Evolutionary conservation across 1,284 basidiomycete genomes (phyloP), one percentile per base, ranked within the genome.

Genomic region (Apiotrichum gracile): DNA sequence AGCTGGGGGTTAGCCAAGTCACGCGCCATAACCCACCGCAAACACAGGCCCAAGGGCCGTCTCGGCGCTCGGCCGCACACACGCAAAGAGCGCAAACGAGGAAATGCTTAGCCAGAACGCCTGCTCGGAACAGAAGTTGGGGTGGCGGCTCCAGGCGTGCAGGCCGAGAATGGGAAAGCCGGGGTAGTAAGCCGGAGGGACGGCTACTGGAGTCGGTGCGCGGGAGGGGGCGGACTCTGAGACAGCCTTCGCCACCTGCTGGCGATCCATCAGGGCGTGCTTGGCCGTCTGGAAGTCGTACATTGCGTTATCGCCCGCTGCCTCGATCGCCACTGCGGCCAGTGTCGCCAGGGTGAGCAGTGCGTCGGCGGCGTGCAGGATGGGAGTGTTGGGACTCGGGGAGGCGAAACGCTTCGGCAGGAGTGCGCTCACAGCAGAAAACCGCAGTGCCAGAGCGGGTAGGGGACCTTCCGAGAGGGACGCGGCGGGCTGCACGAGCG

Each of bases 81-180:
- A 58, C 54, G 19, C 49, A 51, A 43, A 52, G 33, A 64, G 54
- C 13, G 65, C 69, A 41, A 73, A 71, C 46, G 72, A 55, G 13
- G 67, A 71, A 57, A 76, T 75, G 13, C 66, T 57, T 59, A 91
- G 84, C 91, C 91, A 94, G 75, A 92, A 91, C 9, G 77, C 75
- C 74, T 93, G 91, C 69, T 96, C 91, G 68, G 87, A 91, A 0
- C 85, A 77, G 73, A 91, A 93, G 72, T 96, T 96, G 19, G 93
- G 91, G 71, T 97, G 93, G 17, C 93, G 79, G 3, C 83, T 84
- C 78, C 84, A 91, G 2, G 83, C 81, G 87, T 88, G 97, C 12
- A 97, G 74, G 1, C 92, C 91, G 14, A 80, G 79, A 0, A 89
- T 91, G 24, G 86, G 77, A 70, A 97, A 97, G 1, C 93, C 93